Base-by-base conservation (phyloP, 2,329 filamentous ascomycete species). In the Diaporthe caulivora region DNA sequence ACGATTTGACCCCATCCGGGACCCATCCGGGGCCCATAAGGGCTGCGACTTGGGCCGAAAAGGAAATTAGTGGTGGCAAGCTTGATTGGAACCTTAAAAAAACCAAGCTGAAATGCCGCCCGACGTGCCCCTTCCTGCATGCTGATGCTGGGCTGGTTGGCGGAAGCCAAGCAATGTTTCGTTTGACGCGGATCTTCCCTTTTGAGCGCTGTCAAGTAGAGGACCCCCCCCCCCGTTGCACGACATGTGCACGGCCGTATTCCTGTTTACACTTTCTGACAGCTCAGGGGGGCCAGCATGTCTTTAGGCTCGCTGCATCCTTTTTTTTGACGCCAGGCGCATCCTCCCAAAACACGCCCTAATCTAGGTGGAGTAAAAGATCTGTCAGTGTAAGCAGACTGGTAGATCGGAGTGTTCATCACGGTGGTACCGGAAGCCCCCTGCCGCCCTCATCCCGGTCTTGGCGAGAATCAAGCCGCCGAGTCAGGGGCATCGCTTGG, bases 11-110 rank as follows among this genome's bases (percentile, higher is more conserved):
- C 58, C 58, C 40, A 31, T 62, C 57, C 21, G 21, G 60, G 18
- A 15, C 44, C 44, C 18, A 21, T 15, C 47, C 47, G 47, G 26
- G 47, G 31, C 62, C 62, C 62, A 67, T 47, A 53, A 26, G 47
- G 62, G 47, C 31, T 40, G 53, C n/a, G n/a, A 53, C 47, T 13
- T 53, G 47, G 62, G 44, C 60, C 47, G 47, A 40, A 67, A 67
- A 53, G 47, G 62, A 67, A 51, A 67, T 67, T 67, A 21, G 62
- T 67, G 44, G 62, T 67, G 62, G 62, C 62, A 67, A 67, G 62
- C 62, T 53, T 67, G 62, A 67, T 40, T 37, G 62, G 47, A 67
- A 67, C 62, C 62, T 67, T 67, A 67, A 53, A 44, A 37, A 37
- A 5, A 57, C 15, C 37, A n/a, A 67, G 44, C 60, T 65, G 44